phyloP scores from a whole-genome alignment of 2,329 filamentous ascomycete species.

The Aspergillus udagawae region DNA sequence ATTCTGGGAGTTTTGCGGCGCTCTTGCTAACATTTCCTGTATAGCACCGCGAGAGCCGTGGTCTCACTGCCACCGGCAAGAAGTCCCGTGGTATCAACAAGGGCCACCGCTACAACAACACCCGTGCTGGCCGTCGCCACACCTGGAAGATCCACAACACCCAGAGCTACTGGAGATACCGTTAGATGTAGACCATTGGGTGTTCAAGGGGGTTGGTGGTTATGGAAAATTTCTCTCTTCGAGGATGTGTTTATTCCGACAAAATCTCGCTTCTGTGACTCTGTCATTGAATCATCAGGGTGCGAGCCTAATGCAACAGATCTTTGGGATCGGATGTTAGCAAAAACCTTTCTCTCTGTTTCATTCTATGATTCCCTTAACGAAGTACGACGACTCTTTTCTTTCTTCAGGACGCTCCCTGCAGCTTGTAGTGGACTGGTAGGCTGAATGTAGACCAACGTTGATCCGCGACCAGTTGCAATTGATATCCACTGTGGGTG shows the following conservation, averaged over 20 bases:
- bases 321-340: conserved; percentile 35
- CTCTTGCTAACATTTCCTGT: conserved; percentile 19
- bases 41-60: conserved; percentile 92
- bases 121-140: conserved; percentile 93
- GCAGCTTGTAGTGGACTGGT: conserved; percentile 6
- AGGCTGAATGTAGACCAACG: neutral
- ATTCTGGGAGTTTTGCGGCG: neutral
- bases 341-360: conserved; percentile 34
- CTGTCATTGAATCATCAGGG: conserved; percentile 23
- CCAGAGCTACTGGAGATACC: conserved; percentile 97
- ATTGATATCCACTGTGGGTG: no score
- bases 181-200: conserved; percentile 50
- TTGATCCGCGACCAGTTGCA: neutral
- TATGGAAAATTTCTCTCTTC: conserved; percentile 26
- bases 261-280: conserved; percentile 27
- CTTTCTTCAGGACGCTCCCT: conserved; percentile 19
- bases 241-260: conserved; percentile 34
- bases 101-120: conserved; percentile 99
- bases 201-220: conserved; percentile 25
- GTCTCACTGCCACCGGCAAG: conserved; percentile 98
- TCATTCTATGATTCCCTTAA: conserved; percentile 29
- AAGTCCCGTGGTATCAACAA: conserved; percentile 99
- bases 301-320: conserved; percentile 35
- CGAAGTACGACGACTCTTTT: conserved; percentile 35
- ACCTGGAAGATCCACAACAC: conserved; percentile 99